These are phyloP conservation scores for Penicillium silybi DNA, from an alignment of 495 filamentous ascomycete species.

Conservation along the genomic window DNA sequence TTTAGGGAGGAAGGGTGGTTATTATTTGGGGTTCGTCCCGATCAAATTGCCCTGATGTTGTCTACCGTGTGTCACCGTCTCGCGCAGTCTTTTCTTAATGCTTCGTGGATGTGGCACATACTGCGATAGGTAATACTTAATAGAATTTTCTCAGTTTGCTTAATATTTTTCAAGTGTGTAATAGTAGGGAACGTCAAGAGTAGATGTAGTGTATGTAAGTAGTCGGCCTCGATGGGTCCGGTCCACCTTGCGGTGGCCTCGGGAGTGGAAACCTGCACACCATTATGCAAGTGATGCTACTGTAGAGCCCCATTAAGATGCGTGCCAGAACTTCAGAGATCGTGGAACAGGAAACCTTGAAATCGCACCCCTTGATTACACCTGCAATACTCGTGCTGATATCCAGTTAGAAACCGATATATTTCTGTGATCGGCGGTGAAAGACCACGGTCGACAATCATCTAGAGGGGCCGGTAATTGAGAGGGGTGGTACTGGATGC, in stretches of 20 bases:
- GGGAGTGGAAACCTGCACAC: slow-evolving; percentile 2
- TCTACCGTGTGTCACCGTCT: slow-evolving; percentile 23
- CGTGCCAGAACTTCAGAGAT: slow-evolving; percentile 2
- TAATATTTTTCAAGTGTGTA: not conserved
- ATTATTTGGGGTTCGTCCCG: slow-evolving; percentile 12
- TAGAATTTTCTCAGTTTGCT: slow-evolving; percentile 27
- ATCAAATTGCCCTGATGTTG: slow-evolving; percentile 15
- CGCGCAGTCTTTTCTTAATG: slow-evolving; percentile 13
- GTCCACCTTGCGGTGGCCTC: not conserved
- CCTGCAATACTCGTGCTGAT: not conserved
- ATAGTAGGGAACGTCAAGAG: too few relatives aligned
- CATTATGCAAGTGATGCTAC: slow-evolving; percentile 6
- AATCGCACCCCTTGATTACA: not conserved
- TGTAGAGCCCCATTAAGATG: slow-evolving; percentile 4
- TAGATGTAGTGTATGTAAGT: not conserved
- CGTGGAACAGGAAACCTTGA: not conserved
- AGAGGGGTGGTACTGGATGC: too few relatives aligned
- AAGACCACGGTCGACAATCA: not conserved
- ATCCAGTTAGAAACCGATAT: not conserved
- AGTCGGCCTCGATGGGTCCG: not conserved
- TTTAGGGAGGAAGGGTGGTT: slow-evolving; percentile 31
- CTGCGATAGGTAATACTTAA: slow-evolving; percentile 36
- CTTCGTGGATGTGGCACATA: slow-evolving; percentile 20
- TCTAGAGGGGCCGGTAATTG: not conserved
- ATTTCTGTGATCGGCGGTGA: not conserved